Evolutionary conservation across 371 early-diverging fungal species (phyloP).

Genomic region (Chytridium lagenaria): DNA sequence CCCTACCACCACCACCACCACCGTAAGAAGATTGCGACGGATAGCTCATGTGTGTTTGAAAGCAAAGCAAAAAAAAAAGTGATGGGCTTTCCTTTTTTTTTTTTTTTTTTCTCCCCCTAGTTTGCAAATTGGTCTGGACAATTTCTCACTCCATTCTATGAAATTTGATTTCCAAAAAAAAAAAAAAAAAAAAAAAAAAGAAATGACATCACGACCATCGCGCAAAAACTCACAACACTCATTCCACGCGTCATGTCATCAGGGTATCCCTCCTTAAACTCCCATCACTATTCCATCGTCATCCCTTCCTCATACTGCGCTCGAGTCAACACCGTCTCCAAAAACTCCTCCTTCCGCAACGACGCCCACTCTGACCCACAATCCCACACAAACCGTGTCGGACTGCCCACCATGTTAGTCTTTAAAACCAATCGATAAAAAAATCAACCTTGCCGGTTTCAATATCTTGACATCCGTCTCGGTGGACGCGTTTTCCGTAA

Average conservation of each 20-base stretch:
- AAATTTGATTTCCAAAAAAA: no score
- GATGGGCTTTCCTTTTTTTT: background rate
- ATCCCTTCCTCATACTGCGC: conserved; percentile 31
- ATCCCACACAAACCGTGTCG: conserved; percentile 32
- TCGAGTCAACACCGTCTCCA: conserved; percentile 20
- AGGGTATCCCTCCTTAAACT: no score
- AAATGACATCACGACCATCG: no score
- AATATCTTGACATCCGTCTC: conserved; percentile 70
- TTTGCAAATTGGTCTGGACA: no score
- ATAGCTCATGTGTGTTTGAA: conserved; percentile 4
- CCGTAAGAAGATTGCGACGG: background rate
- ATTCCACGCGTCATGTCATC: no score
- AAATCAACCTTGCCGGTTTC: conserved; percentile 63
- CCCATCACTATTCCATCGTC: no score
- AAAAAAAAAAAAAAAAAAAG: no score
- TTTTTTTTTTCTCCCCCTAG: background rate
- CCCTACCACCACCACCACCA: conserved; percentile 37
- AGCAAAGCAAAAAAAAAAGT: background rate
- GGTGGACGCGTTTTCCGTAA: conserved; percentile 67
- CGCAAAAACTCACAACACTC: no score
- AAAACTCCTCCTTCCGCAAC: conserved; percentile 18
- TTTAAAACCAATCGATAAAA: background rate
- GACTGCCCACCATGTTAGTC: conserved; percentile 21
- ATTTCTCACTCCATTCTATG: no score
- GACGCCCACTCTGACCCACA: conserved; percentile 33